Conservation (phyloP, 257 asterid genomes). For the Salvia hispanica region DNA sequence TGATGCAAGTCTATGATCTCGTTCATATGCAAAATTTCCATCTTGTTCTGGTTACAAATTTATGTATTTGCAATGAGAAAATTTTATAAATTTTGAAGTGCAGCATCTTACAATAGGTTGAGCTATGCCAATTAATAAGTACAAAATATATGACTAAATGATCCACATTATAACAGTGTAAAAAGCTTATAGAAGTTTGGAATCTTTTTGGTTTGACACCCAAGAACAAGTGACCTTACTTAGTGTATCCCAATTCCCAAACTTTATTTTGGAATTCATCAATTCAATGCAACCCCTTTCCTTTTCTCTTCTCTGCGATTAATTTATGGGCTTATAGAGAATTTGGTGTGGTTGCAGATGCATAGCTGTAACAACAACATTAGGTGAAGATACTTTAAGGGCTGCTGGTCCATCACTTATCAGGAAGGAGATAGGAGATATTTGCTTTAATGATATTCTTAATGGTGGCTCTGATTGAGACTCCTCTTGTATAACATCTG, state of each 20-base stretch:
- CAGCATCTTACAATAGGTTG: background rate
- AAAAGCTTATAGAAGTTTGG: background rate
- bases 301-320: background rate
- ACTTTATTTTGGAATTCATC: background rate
- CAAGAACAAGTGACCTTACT: background rate
- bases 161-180: background rate
- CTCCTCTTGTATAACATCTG: slow-evolving; percentile 32
- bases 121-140: background rate
- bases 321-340: background rate
- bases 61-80: too few relatives aligned
- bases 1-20: slow-evolving; percentile 23
- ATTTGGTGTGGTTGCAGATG: slow-evolving; percentile 62
- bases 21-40: too few relatives aligned
- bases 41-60: too few relatives aligned
- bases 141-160: background rate
- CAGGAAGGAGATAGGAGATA: slow-evolving; percentile 79
- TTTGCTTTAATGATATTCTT: slow-evolving; percentile 84
- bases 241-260: too few relatives aligned
- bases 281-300: slow-evolving; percentile 4
- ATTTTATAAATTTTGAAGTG: too few relatives aligned
- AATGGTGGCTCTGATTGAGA: slow-evolving; percentile 75
- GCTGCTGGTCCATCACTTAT: slow-evolving; percentile 79
- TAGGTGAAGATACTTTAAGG: slow-evolving; percentile 62
- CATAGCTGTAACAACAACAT: slow-evolving; percentile 92
- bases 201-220: too few relatives aligned